Evolutionary conservation across 441 rosid species (phyloP).

Genomic region (Croton laevigatus): DNA sequence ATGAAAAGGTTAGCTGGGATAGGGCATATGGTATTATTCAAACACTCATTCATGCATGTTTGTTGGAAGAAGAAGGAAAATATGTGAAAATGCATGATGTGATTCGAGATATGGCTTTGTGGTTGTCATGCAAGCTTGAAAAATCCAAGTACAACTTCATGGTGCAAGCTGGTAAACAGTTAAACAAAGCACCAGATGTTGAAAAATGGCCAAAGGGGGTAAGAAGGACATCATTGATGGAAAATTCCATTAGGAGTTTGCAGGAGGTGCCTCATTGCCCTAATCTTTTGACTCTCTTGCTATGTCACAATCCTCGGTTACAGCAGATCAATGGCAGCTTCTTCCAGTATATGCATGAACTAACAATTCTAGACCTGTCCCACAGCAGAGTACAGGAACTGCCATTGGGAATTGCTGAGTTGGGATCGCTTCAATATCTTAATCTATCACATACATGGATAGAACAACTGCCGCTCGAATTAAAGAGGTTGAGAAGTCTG

Average conservation of each 20-base stretch:
- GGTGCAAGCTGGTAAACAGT: background rate
- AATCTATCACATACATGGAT: conserved; percentile 3
- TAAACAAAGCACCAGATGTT: background rate
- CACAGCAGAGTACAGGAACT: background rate
- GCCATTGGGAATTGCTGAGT: conserved; percentile 15
- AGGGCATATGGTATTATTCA: background rate
- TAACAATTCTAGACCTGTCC: conserved; percentile 16
- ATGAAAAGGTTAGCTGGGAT: background rate
- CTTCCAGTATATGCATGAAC: conserved; percentile 6
- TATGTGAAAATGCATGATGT: conserved; percentile 17
- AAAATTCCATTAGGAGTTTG: background rate
- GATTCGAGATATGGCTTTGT: conserved; percentile 1
- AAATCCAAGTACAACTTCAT: background rate
- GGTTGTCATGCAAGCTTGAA: conserved; percentile 13
- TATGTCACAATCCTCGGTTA: background rate
- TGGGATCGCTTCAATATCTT: conserved; percentile 17
- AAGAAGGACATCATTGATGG: background rate
- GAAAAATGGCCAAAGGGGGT: background rate
- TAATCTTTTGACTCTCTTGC: conserved; percentile 11
- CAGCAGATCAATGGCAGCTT: background rate
- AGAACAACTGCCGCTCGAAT: conserved; percentile 19
- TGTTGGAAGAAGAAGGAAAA: conserved; percentile 12
- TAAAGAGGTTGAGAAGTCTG: conserved; percentile 22
- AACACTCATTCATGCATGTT: conserved; percentile 9
- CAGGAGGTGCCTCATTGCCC: background rate